phyloP scores from a whole-genome alignment of 331 rosid genomes.

The Cydonia oblonga region DNA sequence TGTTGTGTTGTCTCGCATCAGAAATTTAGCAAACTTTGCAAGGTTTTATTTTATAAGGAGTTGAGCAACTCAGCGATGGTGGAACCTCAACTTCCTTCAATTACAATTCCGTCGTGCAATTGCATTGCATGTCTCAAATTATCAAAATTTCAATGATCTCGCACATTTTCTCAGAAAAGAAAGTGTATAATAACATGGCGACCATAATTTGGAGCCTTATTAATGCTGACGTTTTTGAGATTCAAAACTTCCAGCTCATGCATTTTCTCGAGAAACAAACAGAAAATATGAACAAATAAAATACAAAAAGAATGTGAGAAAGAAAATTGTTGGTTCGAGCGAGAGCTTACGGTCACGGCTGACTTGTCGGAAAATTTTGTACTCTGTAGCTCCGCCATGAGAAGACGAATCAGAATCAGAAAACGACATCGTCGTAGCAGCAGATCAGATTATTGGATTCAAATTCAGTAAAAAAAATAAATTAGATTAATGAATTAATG shows the following conservation, averaged over 20 bases:
- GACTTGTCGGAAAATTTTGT: slow-evolving; percentile 56
- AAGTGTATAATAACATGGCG: too few relatives aligned
- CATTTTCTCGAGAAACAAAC: slow-evolving; percentile 12
- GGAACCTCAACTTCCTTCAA: too few relatives aligned
- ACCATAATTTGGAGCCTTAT: too few relatives aligned
- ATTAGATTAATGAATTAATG: background rate
- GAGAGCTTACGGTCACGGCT: slow-evolving; percentile 65
- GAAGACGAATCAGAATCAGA: slow-evolving; percentile 72
- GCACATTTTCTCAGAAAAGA: too few relatives aligned
- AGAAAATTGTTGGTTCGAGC: background rate
- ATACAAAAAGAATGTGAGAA: background rate
- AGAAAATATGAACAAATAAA: background rate
- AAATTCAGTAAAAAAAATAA: background rate
- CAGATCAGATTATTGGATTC: slow-evolving; percentile 13
- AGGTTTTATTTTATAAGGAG: too few relatives aligned
- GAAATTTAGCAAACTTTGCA: too few relatives aligned
- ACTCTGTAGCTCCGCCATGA: slow-evolving; percentile 40
- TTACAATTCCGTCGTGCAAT: too few relatives aligned
- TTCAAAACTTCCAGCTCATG: background rate
- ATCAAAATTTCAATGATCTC: too few relatives aligned
- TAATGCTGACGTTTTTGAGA: background rate
- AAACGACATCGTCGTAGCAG: slow-evolving; percentile 50
- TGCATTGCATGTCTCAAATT: too few relatives aligned
- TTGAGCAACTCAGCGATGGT: too few relatives aligned
- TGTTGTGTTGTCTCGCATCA: too few relatives aligned